Percentiles rank a stretch among this genome's conserved stretches.
These are phyloP conservation scores for Yamadazyma laniorum DNA, from an alignment of 805 yeast genomes.

Conservation along the genomic window DNA sequence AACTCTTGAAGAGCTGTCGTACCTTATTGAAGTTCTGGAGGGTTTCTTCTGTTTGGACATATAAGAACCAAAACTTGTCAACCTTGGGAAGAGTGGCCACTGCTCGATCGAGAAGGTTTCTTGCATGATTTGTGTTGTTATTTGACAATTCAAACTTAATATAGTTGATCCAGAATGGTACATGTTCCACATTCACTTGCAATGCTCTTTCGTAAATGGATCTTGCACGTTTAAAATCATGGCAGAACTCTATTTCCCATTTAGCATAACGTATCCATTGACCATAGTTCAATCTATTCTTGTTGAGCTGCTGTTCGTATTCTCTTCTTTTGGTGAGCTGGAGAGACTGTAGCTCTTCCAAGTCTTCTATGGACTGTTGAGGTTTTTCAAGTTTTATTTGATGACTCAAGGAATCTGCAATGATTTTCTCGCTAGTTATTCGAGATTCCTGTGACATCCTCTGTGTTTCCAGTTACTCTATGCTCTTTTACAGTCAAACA, in stretches of 20 bases:
- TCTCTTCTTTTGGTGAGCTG: constrained; percentile 79
- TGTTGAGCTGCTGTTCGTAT: constrained; percentile 81
- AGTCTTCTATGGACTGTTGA: constrained; percentile 49
- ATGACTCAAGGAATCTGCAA: constrained; percentile 32
- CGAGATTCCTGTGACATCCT: constrained; percentile 15
- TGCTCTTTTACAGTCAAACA: no score
- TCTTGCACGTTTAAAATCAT: constrained; percentile 75
- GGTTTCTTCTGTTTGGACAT: constrained; percentile 79
- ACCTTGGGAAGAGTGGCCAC: constrained; percentile 70
- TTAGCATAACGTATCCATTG: constrained; percentile 93
- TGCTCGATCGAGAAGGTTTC: constrained; percentile 80
- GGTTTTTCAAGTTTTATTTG: constrained; percentile 27
- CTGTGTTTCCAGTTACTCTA: no score
- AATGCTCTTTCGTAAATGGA: constrained; percentile 87
- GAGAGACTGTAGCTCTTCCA: constrained; percentile 74
- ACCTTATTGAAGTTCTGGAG: constrained; percentile 62
- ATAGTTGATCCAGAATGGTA: constrained; percentile 85
- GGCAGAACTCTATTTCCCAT: constrained; percentile 75
- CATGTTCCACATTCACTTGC: constrained; percentile 68
- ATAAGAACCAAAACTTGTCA: constrained; percentile 84
- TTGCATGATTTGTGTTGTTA: constrained; percentile 80
- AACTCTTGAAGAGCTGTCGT: constrained; percentile 65
- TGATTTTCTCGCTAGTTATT: constrained; percentile 37
- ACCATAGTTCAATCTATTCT: constrained; percentile 75
- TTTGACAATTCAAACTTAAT: constrained; percentile 72